Evolutionary conservation across 768 basidiomycete species (phyloP).

Genomic region (Chalciporus chontae): DNA sequence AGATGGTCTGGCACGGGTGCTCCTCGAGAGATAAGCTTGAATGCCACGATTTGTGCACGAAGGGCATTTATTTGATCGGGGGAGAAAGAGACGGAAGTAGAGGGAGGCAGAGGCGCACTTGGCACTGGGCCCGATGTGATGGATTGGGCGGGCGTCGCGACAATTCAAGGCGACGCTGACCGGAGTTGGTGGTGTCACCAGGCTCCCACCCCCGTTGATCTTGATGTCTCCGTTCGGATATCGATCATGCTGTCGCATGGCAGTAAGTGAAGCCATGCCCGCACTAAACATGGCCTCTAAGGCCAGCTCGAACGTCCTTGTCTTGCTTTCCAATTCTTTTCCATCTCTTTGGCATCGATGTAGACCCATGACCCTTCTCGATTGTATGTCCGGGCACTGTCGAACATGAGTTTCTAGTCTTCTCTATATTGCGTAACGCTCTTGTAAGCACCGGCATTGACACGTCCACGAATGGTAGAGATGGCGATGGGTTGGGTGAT

Average conservation of each 20-base stretch:
- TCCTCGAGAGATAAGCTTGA: slow-evolving; percentile 65
- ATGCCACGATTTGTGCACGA: slow-evolving; percentile 81
- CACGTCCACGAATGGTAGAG: slow-evolving; percentile 78
- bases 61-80: slow-evolving; percentile 69
- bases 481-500: slow-evolving; percentile 88
- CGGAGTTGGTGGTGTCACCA: slow-evolving; percentile 77
- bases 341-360: slow-evolving; percentile 91
- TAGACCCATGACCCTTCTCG: slow-evolving; percentile 95
- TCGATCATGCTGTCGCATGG: slow-evolving; percentile 38
- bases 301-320: slow-evolving; percentile 50
- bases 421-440: slow-evolving; percentile 64
- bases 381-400: slow-evolving; percentile 91
- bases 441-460: slow-evolving; percentile 66
- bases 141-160: slow-evolving; percentile 15
- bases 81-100: slow-evolving; percentile 77
- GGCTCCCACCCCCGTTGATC: slow-evolving; percentile 39
- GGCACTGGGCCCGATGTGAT: slow-evolving; percentile 51
- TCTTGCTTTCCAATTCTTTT: slow-evolving; percentile 83
- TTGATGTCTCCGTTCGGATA: slow-evolving; percentile 31
- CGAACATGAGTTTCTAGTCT: slow-evolving; percentile 90
- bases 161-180: slow-evolving; percentile 65
- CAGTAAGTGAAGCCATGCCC: slow-evolving; percentile 27
- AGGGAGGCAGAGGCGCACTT: slow-evolving; percentile 48
- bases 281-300: slow-evolving; percentile 42
- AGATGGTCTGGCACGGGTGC: slow-evolving; percentile 64